phyloP scores from a whole-genome alignment of 345 rosid species.

The Arabidopsis arenosa region DNA sequence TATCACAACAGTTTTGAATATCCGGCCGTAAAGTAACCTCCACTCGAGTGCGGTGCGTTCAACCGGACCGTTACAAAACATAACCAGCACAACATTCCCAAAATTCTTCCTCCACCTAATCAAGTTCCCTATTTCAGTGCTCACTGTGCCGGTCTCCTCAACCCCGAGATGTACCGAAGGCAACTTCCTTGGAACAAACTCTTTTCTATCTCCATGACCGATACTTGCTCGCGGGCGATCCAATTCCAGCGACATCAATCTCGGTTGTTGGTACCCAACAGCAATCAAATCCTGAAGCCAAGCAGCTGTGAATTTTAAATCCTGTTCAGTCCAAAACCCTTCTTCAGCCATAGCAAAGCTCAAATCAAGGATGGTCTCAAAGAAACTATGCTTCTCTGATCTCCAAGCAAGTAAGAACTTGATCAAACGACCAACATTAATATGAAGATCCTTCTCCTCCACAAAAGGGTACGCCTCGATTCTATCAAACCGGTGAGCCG shows the following conservation, averaged over 20 bases:
- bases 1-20: slow-evolving; percentile 91
- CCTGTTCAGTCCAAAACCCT: slow-evolving; percentile 94
- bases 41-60: slow-evolving; percentile 97
- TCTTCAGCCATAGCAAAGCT: slow-evolving; percentile 95
- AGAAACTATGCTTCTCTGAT: slow-evolving; percentile 80
- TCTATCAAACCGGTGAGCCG: slow-evolving; percentile 83
- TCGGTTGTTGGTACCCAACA: slow-evolving; percentile 96
- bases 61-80: slow-evolving; percentile 92
- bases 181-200: slow-evolving; percentile 79
- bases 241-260: slow-evolving; percentile 91
- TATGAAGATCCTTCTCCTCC: slow-evolving; percentile 99
- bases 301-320: slow-evolving; percentile 85
- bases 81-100: slow-evolving; percentile 90
- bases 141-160: slow-evolving; percentile 91
- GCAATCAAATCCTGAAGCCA: slow-evolving; percentile 99
- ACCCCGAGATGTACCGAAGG: slow-evolving; percentile 97
- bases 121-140: slow-evolving; percentile 90
- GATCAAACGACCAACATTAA: slow-evolving; percentile 88
- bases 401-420: slow-evolving; percentile 91
- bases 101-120: slow-evolving; percentile 95
- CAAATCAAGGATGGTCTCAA: slow-evolving; percentile 85
- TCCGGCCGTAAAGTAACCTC: slow-evolving; percentile 95
- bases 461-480: slow-evolving; percentile 91
- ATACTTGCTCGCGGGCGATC: slow-evolving; percentile 79
- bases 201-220: slow-evolving; percentile 93